Evolutionary conservation across 192 early-diverging fungal genomes (phyloP).

Genomic region (Umbelopsis sp.): DNA sequence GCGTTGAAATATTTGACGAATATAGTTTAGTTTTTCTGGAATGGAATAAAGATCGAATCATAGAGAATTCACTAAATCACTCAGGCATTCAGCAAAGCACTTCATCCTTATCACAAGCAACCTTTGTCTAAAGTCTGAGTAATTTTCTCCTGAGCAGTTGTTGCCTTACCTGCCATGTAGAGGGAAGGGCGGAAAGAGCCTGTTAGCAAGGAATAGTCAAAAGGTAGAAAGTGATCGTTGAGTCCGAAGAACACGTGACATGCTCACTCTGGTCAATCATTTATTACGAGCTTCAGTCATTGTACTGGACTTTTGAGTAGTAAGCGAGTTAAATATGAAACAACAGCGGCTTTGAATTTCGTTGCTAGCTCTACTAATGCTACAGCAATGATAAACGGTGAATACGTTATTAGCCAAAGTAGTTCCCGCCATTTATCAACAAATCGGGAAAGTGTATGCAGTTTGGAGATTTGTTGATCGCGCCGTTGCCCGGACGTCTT

Average conservation of each 20-base stretch:
- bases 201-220: too few relatives aligned
- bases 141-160: too few relatives aligned
- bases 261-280: too few relatives aligned
- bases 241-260: too few relatives aligned
- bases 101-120: too few relatives aligned
- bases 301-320: neutral
- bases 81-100: too few relatives aligned
- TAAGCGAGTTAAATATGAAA: neutral
- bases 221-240: too few relatives aligned
- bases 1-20: neutral
- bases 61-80: too few relatives aligned
- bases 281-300: too few relatives aligned
- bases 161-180: too few relatives aligned
- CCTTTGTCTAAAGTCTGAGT: too few relatives aligned
- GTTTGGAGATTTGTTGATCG: neutral
- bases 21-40: neutral
- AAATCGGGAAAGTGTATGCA: neutral
- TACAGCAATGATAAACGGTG: neutral
- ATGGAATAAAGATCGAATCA: neutral
- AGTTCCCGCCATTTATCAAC: conserved; percentile 3
- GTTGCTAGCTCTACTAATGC: neutral
- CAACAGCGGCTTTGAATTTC: neutral
- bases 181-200: too few relatives aligned
- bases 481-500: neutral
- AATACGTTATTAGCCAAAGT: neutral